phyloP scores from a whole-genome alignment of 2,329 filamentous ascomycete genomes.

The Pseudocercospora eumusae region DNA sequence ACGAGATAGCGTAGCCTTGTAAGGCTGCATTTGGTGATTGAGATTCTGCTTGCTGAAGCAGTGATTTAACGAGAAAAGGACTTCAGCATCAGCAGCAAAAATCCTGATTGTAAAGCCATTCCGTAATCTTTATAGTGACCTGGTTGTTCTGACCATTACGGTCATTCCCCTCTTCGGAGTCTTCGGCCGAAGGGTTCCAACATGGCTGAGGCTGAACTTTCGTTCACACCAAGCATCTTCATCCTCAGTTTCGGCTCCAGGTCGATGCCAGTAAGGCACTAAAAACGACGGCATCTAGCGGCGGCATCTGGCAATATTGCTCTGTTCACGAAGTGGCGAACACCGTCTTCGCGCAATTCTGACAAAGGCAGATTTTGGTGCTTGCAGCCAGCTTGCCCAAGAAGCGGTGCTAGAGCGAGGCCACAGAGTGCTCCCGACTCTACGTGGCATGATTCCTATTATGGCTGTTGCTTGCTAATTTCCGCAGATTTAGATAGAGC shows the following conservation, averaged over 20 bases:
- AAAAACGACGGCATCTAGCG: not conserved
- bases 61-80: not conserved
- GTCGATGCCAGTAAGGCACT: not conserved
- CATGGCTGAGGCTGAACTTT: not conserved
- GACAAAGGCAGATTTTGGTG: not conserved
- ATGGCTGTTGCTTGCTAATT: not conserved
- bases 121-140: conserved; percentile 2
- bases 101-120: not conserved
- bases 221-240: not conserved
- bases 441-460: not conserved
- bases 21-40: not conserved
- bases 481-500: not conserved
- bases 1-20: conserved; percentile 4
- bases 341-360: not conserved
- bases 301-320: not conserved
- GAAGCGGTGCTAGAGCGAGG: not conserved
- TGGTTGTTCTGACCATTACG: conserved; percentile 5
- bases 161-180: conserved; percentile 1
- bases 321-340: not conserved
- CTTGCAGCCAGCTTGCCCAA: not conserved
- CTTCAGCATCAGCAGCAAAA: not conserved
- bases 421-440: not conserved
- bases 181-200: not conserved
- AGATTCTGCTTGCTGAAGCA: not conserved
- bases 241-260: not conserved